phyloP scores from a whole-genome alignment of 805 yeast genomes.

The Candida tallmaniae region DNA sequence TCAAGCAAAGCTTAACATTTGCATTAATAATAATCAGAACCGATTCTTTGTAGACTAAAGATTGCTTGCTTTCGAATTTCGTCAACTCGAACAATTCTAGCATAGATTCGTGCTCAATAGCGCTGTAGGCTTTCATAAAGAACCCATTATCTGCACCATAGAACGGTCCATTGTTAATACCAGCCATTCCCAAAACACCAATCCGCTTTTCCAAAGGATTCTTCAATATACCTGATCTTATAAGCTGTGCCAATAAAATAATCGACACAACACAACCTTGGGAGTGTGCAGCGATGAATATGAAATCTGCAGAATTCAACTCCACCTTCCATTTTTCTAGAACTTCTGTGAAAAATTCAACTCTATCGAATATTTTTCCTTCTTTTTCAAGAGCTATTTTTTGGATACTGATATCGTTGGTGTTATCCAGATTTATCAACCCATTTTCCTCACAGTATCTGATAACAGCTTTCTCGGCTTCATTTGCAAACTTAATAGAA shows the following conservation, averaged over 20 bases:
- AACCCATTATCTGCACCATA: constrained; percentile 83
- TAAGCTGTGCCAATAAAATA: constrained; percentile 66
- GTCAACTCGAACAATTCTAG: constrained; percentile 86
- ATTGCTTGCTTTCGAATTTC: constrained; percentile 65
- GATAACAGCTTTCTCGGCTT: constrained; percentile 75
- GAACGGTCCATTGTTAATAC: constrained; percentile 90
- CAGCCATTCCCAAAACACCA: constrained; percentile 91
- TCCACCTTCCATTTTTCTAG: constrained; percentile 63
- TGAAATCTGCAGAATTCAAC: constrained; percentile 67
- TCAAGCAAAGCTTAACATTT: constrained; percentile 73
- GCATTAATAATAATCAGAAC: constrained; percentile 58
- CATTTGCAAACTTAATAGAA: constrained; percentile 82
- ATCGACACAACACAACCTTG: constrained; percentile 95
- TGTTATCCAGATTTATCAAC: constrained; percentile 28
- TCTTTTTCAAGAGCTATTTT: constrained; percentile 92
- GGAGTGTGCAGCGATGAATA: constrained; percentile 91
- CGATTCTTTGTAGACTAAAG: constrained; percentile 65
- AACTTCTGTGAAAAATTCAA: constrained; percentile 70
- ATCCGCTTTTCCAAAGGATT: constrained; percentile 43
- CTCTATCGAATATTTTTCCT: constrained; percentile 84
- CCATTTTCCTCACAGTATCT: constrained; percentile 51
- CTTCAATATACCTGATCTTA: constrained; percentile 49
- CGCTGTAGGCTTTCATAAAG: constrained; percentile 81
- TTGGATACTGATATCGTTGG: constrained; percentile 51
- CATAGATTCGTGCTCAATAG: constrained; percentile 85